Conservation (phyloP, 1,284 basidiomycete genomes). For the Sanghuangporus sanghuang region DNA sequence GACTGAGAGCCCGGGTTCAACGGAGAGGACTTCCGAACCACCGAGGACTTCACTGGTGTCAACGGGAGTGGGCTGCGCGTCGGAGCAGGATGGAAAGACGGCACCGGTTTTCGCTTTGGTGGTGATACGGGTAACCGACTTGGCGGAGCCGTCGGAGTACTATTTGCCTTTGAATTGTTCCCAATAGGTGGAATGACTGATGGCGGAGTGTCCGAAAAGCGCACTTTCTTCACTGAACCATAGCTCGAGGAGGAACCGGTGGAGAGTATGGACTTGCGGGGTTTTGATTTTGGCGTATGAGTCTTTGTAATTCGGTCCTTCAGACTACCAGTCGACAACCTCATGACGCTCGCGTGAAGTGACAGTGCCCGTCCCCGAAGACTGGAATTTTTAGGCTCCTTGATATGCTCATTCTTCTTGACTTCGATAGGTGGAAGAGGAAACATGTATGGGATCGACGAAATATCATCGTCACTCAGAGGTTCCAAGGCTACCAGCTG, state of each 20-base stretch:
- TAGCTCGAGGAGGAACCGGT: background rate
- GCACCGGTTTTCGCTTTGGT: constrained; percentile 9
- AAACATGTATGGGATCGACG: background rate
- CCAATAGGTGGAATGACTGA: background rate
- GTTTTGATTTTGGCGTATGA: background rate
- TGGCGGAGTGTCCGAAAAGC: constrained; percentile 9
- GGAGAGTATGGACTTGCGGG: constrained; percentile 8
- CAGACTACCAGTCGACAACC: background rate
- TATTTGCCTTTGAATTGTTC: background rate
- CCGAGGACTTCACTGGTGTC: background rate
- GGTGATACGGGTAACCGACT: background rate
- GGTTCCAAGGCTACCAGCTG: background rate
- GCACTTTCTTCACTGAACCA: constrained; percentile 12
- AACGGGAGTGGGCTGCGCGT: background rate
- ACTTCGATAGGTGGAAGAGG: background rate
- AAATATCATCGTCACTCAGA: background rate
- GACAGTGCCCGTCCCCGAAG: background rate
- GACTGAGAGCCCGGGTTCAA: background rate
- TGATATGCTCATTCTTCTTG: background rate
- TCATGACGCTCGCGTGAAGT: background rate
- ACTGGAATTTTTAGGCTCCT: background rate
- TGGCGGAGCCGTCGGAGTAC: background rate
- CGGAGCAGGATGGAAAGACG: background rate
- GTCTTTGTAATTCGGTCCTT: background rate
- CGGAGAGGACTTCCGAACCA: background rate